Evolutionary conservation across 257 asterid species (phyloP).

Genomic region (Schizonepeta tenuifolia): DNA sequence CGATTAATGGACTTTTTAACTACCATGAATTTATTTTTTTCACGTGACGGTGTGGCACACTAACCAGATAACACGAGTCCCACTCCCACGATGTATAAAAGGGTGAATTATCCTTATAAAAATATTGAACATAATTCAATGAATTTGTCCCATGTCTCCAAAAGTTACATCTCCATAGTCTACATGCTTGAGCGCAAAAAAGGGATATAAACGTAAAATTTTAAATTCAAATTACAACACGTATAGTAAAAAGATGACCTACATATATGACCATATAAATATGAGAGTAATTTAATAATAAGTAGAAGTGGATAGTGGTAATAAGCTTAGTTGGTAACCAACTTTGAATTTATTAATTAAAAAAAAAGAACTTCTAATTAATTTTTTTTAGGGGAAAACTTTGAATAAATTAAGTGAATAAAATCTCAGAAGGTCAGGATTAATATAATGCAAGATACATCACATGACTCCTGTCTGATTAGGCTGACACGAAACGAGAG

Average conservation of each 20-base stretch:
- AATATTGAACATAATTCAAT: background rate
- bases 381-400: too few relatives aligned
- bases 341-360: slow-evolving; percentile 30
- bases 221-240: background rate
- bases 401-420: slow-evolving; percentile 24
- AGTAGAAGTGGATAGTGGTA: background rate
- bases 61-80: slow-evolving; percentile 27
- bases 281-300: background rate
- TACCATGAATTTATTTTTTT: slow-evolving; percentile 12
- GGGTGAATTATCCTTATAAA: slow-evolving; percentile 8
- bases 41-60: slow-evolving; percentile 25
- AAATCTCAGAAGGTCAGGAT: slow-evolving; percentile 15
- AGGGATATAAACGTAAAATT: background rate
- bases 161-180: slow-evolving; percentile 17
- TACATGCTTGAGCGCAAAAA: background rate
- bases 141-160: slow-evolving; percentile 29
- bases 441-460: slow-evolving; percentile 3
- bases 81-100: slow-evolving; percentile 24
- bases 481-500: background rate
- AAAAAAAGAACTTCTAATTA: too few relatives aligned
- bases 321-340: slow-evolving; percentile 26
- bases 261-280: background rate
- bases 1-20: slow-evolving; percentile 30
- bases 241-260: background rate
- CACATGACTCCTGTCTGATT: background rate